phyloP scores from a whole-genome alignment of 345 rosid genomes.

The Chamaenerion angustifolium region DNA sequence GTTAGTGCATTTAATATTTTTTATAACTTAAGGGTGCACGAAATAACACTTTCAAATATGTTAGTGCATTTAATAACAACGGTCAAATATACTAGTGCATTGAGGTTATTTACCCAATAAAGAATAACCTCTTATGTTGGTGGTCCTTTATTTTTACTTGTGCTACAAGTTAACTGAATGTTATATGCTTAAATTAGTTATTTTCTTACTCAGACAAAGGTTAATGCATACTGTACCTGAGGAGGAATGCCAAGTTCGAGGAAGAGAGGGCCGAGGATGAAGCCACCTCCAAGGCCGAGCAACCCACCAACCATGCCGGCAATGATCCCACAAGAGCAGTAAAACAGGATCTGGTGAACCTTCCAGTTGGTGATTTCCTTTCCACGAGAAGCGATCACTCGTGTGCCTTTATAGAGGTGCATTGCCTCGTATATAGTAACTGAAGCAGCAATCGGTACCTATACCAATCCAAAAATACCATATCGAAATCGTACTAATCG shows the following conservation, averaged over 20 bases:
- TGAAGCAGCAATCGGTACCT: constrained; percentile 48
- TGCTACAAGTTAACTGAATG: too few relatives aligned
- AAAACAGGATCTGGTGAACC: constrained; percentile 35
- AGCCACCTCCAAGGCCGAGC: constrained; percentile 67
- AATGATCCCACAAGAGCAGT: constrained; percentile 44
- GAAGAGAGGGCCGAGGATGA: constrained; percentile 63
- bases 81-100: too few relatives aligned
- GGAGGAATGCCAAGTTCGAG: constrained; percentile 66
- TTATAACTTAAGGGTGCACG: too few relatives aligned
- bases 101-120: too few relatives aligned
- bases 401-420: constrained; percentile 36
- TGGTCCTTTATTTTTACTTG: too few relatives aligned
- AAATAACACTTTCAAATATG: too few relatives aligned
- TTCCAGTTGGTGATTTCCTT: constrained; percentile 49
- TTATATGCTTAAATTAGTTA: too few relatives aligned
- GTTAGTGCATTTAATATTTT: too few relatives aligned
- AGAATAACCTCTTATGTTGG: too few relatives aligned
- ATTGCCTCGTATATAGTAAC: constrained; percentile 43
- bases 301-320: constrained; percentile 72
- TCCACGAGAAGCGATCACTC: constrained; percentile 56
- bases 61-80: too few relatives aligned
- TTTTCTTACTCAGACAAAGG: too few relatives aligned
- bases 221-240: constrained; percentile 19
- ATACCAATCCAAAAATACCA: neutral
- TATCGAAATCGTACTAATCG: neutral